Conservation (phyloP, 192 early-diverging fungal genomes). For the Geranomyces variabilis region DNA sequence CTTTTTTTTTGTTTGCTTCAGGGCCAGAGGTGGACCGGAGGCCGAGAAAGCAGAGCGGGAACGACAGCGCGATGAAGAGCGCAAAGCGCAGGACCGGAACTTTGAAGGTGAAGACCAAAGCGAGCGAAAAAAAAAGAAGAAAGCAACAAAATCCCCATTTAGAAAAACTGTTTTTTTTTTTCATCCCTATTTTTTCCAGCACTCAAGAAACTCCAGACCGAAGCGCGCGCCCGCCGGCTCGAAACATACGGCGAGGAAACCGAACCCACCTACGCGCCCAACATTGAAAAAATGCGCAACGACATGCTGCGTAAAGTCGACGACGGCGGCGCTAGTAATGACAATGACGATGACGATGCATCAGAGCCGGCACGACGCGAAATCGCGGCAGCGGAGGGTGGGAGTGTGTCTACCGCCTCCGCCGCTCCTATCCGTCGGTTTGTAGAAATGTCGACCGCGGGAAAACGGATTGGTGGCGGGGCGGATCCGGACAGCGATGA, state of each 20-base stretch:
- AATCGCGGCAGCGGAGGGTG: neutral
- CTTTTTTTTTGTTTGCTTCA: slow-evolving; percentile 21
- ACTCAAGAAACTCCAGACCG: slow-evolving; percentile 46
- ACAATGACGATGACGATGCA: neutral
- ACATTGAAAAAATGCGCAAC: slow-evolving; percentile 42
- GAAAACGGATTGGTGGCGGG: slow-evolving; percentile 11
- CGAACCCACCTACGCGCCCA: slow-evolving; percentile 35
- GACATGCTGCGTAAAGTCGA: slow-evolving; percentile 49
- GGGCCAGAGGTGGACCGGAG: slow-evolving; percentile 33
- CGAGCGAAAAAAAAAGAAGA: neutral
- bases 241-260: slow-evolving; percentile 43
- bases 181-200: no score
- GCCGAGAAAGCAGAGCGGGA: slow-evolving; percentile 49
- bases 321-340: neutral
- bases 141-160: neutral
- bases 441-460: slow-evolving; percentile 29
- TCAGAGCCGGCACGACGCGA: neutral
- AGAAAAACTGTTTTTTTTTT: neutral
- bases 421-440: slow-evolving; percentile 24
- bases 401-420: neutral
- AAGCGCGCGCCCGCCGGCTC: slow-evolving; percentile 40
- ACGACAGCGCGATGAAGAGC: slow-evolving; percentile 52
- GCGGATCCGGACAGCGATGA: slow-evolving; percentile 3
- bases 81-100: slow-evolving; percentile 51
- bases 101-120: slow-evolving; percentile 51